Evolutionary conservation across 257 asterid genomes (phyloP).

Genomic region (Jacaranda mimosifolia): DNA sequence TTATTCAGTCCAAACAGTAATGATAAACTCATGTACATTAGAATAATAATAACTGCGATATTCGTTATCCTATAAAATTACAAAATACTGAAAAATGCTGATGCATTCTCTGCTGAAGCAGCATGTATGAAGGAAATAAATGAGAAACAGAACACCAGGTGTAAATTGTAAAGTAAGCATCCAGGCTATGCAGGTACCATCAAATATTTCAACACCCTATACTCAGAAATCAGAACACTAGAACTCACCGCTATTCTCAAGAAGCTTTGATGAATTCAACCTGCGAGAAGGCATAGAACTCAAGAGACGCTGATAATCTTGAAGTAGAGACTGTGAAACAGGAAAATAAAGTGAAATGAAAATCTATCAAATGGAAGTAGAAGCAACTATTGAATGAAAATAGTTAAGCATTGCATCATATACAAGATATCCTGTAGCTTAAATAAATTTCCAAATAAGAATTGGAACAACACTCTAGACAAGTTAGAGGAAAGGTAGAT

Average conservation of each 20-base stretch:
- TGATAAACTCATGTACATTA: background rate
- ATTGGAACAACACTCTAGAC: conserved; percentile 20
- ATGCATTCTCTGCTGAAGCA: conserved; percentile 19
- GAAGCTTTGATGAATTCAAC: conserved; percentile 95
- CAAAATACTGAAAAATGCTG: conserved; percentile 15
- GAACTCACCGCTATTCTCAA: conserved; percentile 86
- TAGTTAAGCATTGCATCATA: conserved; percentile 29
- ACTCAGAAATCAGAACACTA: conserved; percentile 28
- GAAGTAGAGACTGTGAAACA: conserved; percentile 90
- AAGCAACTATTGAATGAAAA: conserved; percentile 35
- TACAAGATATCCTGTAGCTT: conserved; percentile 14
- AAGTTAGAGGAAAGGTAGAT: conserved; percentile 25
- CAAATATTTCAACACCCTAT: conserved; percentile 25
- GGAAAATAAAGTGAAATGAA: conserved; percentile 46
- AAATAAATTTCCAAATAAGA: conserved; percentile 27
- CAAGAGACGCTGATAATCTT: conserved; percentile 96
- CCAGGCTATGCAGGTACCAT: conserved; percentile 24
- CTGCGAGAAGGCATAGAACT: conserved; percentile 95
- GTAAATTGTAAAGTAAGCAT: conserved; percentile 27
- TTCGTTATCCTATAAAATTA: conserved; percentile 8
- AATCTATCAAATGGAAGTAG: conserved; percentile 32
- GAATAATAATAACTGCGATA: background rate
- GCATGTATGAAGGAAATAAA: conserved; percentile 25
- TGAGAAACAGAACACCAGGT: conserved; percentile 24
- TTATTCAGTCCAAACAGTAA: background rate